These are phyloP conservation scores for Naganishia sp. DNA, from an alignment of 1,284 basidiomycete species.

Conservation along the genomic window DNA sequence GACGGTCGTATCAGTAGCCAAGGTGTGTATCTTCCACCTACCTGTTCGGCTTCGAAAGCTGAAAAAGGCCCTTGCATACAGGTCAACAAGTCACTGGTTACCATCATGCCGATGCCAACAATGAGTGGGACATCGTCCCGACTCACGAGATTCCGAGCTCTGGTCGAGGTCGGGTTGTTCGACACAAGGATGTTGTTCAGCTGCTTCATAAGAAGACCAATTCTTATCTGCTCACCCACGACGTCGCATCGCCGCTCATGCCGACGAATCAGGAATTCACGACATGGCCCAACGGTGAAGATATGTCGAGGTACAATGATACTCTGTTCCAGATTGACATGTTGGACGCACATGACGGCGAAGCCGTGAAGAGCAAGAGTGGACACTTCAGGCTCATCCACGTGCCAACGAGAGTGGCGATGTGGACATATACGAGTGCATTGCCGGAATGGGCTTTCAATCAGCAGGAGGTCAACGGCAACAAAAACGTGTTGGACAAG, in stretches of 20 bases:
- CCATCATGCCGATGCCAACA: slow-evolving; percentile 88
- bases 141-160: slow-evolving; percentile 87
- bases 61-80: slow-evolving; percentile 41
- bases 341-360: slow-evolving; percentile 69
- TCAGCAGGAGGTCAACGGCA: slow-evolving; percentile 97
- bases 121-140: slow-evolving; percentile 92
- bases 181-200: slow-evolving; percentile 84
- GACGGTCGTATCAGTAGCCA: slow-evolving; percentile 95
- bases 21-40: slow-evolving; percentile 57
- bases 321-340: slow-evolving; percentile 79
- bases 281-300: slow-evolving; percentile 74
- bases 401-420: slow-evolving; percentile 80
- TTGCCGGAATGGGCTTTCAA: slow-evolving; percentile 96
- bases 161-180: slow-evolving; percentile 82
- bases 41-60: too few species aligned
- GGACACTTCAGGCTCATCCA: slow-evolving; percentile 88
- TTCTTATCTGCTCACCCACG: slow-evolving; percentile 84
- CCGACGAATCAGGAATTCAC: slow-evolving; percentile 99
- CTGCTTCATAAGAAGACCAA: slow-evolving; percentile 85
- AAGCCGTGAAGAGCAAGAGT: slow-evolving; percentile 86
- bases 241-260: slow-evolving; percentile 95
- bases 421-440: slow-evolving; percentile 85
- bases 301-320: slow-evolving; percentile 71
- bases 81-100: slow-evolving; percentile 99
- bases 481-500: slow-evolving; percentile 85